A percentile compares a stretch with the other conserved stretches of the same genome.
These are phyloP conservation scores for Pseudonectria foliicola DNA, from an alignment of 2,329 filamentous ascomycete genomes.

Conservation along the genomic window DNA sequence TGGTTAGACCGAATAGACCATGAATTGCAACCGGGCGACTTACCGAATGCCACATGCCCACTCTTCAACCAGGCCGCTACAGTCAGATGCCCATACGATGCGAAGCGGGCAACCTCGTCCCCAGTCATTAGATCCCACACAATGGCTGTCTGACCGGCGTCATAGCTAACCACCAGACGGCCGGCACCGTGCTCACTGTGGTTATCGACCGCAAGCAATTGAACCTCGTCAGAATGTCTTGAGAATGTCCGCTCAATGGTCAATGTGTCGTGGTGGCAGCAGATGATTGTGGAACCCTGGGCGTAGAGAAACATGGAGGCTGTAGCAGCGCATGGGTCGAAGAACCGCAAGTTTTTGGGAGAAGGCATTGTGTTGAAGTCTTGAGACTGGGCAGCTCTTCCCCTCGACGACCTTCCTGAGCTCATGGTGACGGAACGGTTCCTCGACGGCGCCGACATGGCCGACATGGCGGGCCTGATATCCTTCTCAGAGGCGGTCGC, in stretches of 20 bases:
- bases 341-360: slow-evolving; percentile 46
- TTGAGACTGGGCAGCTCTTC: slow-evolving; percentile 33
- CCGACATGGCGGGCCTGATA: slow-evolving; percentile 49
- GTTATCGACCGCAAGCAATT: slow-evolving; percentile 82
- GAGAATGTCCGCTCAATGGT: slow-evolving; percentile 83
- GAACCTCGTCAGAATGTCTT: slow-evolving; percentile 74
- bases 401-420: slow-evolving; percentile 48
- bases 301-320: slow-evolving; percentile 86
- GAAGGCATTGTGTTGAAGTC: slow-evolving; percentile 47
- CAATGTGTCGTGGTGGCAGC: slow-evolving; percentile 86
- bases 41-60: slow-evolving; percentile 94
- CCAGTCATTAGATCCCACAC: slow-evolving; percentile 96
- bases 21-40: too few species aligned
- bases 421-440: slow-evolving; percentile 54
- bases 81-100: slow-evolving; percentile 78
- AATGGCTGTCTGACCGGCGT: slow-evolving; percentile 83
- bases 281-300: slow-evolving; percentile 73
- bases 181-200: slow-evolving; percentile 81
- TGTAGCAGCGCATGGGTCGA: slow-evolving; percentile 86
- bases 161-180: slow-evolving; percentile 85
- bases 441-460: slow-evolving; percentile 44
- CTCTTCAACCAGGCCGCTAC: slow-evolving; percentile 94
- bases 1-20: slow-evolving; percentile 13
- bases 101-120: slow-evolving; percentile 84
- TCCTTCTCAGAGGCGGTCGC: slow-evolving; percentile 19